These are phyloP conservation scores for Geosiphon pyriformis DNA, from an alignment of 192 early-diverging fungal genomes.

Conservation along the genomic window DNA sequence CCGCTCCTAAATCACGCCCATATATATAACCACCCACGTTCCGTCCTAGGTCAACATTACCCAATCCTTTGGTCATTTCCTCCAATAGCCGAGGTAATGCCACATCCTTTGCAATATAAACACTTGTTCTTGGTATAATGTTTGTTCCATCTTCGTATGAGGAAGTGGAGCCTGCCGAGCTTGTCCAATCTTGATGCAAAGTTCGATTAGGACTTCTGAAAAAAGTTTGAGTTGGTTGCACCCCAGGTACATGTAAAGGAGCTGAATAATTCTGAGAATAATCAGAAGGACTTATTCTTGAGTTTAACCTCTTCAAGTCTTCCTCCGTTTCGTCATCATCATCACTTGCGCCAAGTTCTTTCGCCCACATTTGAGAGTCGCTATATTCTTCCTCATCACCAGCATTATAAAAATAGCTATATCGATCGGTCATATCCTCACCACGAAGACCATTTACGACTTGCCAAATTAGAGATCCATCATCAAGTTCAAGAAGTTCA, in stretches of 20 bases:
- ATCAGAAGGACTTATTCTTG: not conserved
- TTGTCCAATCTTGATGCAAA: not conserved
- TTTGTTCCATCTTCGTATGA: not conserved
- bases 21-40: conserved; percentile 1
- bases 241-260: conserved; percentile 5
- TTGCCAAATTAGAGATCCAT: conserved; percentile 24
- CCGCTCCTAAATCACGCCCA: not conserved
- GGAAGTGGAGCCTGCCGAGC: not conserved
- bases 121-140: conserved; percentile 16
- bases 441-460: conserved; percentile 18
- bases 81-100: conserved; percentile 13
- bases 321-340: not conserved
- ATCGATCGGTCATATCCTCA: conserved; percentile 2
- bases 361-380: not conserved
- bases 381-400: not conserved
- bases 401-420: conserved; percentile 17
- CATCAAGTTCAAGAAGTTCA: conserved; percentile 21
- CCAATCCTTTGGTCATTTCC: conserved; percentile 20
- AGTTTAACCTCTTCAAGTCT: not conserved
- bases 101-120: conserved; percentile 22
- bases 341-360: not conserved
- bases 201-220: not conserved
- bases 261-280: not conserved
- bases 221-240: not conserved
- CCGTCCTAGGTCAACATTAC: not conserved